These are phyloP conservation scores for Rhizopus sp. DNA, from an alignment of 371 early-diverging fungal species.

Conservation along the genomic window DNA sequence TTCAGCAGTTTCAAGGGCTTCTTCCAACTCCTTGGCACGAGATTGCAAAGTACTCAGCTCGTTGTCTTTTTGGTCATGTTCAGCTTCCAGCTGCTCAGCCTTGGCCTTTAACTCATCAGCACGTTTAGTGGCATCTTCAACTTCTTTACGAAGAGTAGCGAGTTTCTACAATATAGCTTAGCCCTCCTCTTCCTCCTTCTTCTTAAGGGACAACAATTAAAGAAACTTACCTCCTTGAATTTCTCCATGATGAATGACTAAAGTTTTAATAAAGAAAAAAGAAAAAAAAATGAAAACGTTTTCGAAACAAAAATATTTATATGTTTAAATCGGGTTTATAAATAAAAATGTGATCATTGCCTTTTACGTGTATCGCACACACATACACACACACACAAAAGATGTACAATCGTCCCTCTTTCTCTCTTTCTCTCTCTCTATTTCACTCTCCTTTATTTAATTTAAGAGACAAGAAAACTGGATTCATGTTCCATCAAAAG, in stretches of 20 bases:
- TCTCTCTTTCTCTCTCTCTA: too few species aligned
- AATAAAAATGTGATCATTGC: slow-evolving; percentile 25
- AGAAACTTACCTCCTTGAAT: slow-evolving; percentile 32
- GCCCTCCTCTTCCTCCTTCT: background rate
- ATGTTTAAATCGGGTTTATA: slow-evolving; percentile 11
- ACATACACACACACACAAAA: too few species aligned
- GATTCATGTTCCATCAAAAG: slow-evolving; percentile 52
- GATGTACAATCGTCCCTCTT: background rate
- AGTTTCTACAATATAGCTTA: slow-evolving; percentile 57
- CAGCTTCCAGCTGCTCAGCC: slow-evolving; percentile 54
- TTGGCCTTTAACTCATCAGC: slow-evolving; percentile 66
- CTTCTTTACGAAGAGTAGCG: slow-evolving; percentile 65
- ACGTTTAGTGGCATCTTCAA: slow-evolving; percentile 65
- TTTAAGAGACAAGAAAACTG: slow-evolving; percentile 33
- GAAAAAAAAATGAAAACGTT: slow-evolving; percentile 1
- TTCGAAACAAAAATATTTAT: background rate
- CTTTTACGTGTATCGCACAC: slow-evolving; percentile 5
- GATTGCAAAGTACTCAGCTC: slow-evolving; percentile 62
- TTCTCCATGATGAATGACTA: slow-evolving; percentile 32
- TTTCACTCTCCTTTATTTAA: background rate
- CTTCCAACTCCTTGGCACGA: slow-evolving; percentile 66
- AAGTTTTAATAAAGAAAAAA: slow-evolving; percentile 13
- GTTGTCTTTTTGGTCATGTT: slow-evolving; percentile 69
- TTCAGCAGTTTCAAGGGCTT: slow-evolving; percentile 67
- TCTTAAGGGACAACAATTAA: too few species aligned